Percentiles rank a stretch among this genome's conserved stretches.
Conservation (phyloP, 768 basidiomycete species). For the Tephrocybe sp. region DNA sequence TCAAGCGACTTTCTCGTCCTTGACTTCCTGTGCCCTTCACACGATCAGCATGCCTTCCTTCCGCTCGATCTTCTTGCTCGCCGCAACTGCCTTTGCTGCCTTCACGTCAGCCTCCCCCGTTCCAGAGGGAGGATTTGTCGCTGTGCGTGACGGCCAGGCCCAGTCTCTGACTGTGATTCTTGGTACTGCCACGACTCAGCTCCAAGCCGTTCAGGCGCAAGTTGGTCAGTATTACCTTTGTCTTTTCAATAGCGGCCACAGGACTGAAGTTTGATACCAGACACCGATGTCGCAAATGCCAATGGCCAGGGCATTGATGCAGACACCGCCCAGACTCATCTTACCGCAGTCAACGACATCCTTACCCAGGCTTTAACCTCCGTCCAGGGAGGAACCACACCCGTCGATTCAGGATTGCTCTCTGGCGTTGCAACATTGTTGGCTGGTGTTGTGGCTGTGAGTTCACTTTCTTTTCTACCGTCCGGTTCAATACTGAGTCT, state of each 20-base stretch:
- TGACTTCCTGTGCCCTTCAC: background rate
- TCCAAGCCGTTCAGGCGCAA: background rate
- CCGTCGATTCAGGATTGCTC: too few species aligned
- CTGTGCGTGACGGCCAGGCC: background rate
- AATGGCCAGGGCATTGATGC: too few species aligned
- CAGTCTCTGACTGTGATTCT: background rate
- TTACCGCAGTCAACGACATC: too few species aligned
- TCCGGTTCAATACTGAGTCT: too few species aligned
- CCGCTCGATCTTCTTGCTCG: constrained; percentile 18
- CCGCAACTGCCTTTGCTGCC: constrained; percentile 18
- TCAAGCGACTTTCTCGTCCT: background rate
- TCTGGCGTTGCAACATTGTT: too few species aligned
- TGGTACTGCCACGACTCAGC: background rate
- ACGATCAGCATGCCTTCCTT: constrained; percentile 21
- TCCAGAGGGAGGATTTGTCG: background rate
- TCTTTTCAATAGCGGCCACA: background rate
- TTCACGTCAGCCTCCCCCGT: constrained; percentile 6
- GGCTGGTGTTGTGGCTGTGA: too few species aligned
- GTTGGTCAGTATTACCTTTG: background rate
- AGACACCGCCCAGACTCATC: too few species aligned
- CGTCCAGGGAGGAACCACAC: too few species aligned
- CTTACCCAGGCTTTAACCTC: too few species aligned
- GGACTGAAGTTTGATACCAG: background rate
- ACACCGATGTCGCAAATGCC: too few species aligned
- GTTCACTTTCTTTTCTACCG: too few species aligned